Evolutionary conservation across 1,284 basidiomycete species (phyloP).

Genomic region (Sporisorium graminicola): DNA sequence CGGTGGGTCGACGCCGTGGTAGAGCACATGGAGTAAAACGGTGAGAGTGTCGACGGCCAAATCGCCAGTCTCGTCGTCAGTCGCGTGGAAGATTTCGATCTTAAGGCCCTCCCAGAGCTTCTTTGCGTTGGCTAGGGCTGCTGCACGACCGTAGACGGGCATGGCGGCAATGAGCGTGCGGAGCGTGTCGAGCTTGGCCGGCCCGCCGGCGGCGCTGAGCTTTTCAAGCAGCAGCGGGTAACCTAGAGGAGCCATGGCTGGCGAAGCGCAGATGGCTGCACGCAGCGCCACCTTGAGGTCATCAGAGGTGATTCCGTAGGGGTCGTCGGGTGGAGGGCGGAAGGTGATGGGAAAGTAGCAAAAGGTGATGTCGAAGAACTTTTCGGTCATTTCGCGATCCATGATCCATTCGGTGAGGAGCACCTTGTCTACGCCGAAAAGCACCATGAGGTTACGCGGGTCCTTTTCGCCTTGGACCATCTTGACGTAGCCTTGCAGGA

Average conservation of each 20-base stretch:
- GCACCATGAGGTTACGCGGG: constrained; percentile 89
- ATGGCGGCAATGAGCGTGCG: constrained; percentile 57
- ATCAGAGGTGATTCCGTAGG: constrained; percentile 90
- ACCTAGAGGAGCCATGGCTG: constrained; percentile 85
- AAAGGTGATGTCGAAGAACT: constrained; percentile 93
- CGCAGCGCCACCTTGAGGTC: constrained; percentile 83
- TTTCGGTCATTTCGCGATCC: constrained; percentile 77
- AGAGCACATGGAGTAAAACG: constrained; percentile 57
- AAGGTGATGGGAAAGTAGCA: constrained; percentile 99
- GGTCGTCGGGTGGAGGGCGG: constrained; percentile 91
- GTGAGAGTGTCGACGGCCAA: constrained; percentile 57
- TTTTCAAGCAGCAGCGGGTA: constrained; percentile 93
- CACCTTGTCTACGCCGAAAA: constrained; percentile 87
- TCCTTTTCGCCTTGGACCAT: constrained; percentile 96
- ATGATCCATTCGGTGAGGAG: constrained; percentile 87
- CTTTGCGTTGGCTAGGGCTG: constrained; percentile 51
- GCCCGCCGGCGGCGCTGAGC: constrained; percentile 83
- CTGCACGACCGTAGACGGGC: constrained; percentile 66
- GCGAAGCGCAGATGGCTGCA: constrained; percentile 81
- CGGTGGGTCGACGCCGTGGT: constrained; percentile 53
- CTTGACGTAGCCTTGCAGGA: constrained; percentile 81
- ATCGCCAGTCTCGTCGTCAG: constrained; percentile 62
- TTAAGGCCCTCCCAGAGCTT: constrained; percentile 63
- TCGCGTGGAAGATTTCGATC: constrained; percentile 68
- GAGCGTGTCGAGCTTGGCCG: constrained; percentile 76